Evolutionary conservation across 345 rosid genomes (phyloP), one percentile per base, ranked within the genome.

Genomic region (Populus simonii): DNA sequence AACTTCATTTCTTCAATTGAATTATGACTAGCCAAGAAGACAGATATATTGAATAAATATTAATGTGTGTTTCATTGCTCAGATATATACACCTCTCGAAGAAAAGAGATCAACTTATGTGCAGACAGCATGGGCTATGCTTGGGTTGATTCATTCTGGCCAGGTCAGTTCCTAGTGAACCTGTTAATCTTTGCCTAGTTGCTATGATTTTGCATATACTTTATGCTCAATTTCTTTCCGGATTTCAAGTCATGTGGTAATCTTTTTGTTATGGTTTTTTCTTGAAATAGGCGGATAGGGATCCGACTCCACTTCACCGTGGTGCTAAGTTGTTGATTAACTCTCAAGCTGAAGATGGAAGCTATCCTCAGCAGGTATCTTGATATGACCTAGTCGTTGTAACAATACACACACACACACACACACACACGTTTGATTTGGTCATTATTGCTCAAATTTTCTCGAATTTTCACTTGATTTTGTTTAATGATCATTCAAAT

Each of bases 321-420:
- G 93, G 90, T n/a, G 92, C 89, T n/a, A 92, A 86, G 78, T 76
- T 91, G 18, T 57, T 92, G 74, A 91, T 92, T 77, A 91, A 86
- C 82, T 91, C 92, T 25, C 95, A 90, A 36, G 22, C 86, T 55
- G 90, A 81, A 65, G 75, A 82, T 62, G 95, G 95, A 8, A 91
- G 87, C 66, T 92, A 88, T 47, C 92, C 95, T 4, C 79, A 80
- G 43, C 79, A 80, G 79, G 83, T 80, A 47, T n/a, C 33, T 22
- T 47, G 18, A 47, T 1, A 3, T 47, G 51, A 47, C 16, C 51
- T 47, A 13, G 51, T 15, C 51, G 9, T 47, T 47, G 51, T 47
- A 47, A 15, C 18, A 47, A 45, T 45, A 31, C 33, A 31, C 33
- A 31, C 10, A 55, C 20, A 51, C 36, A 35, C 0, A 31, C 33